Conservation (phyloP, 2,329 filamentous ascomycete genomes). For the Alternaria sp. region DNA sequence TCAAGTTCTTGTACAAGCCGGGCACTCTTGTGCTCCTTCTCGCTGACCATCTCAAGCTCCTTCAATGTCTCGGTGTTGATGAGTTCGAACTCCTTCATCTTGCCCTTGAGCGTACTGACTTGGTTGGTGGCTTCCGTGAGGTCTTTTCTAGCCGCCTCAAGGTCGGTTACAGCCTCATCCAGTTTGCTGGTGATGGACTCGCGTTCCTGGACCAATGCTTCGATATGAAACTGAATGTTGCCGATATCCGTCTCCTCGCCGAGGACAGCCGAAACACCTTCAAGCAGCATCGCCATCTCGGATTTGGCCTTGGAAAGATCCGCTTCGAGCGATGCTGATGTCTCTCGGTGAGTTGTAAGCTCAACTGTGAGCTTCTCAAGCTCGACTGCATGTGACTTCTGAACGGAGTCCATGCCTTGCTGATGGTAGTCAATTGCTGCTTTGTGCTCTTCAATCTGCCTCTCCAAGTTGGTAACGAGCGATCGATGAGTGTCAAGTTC, state of each 20-base stretch:
- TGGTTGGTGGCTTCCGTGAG: slow-evolving; percentile 53
- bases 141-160: slow-evolving; percentile 55
- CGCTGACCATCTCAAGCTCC: slow-evolving; percentile 65
- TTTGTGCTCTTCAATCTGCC: slow-evolving; percentile 65
- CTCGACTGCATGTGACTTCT: slow-evolving; percentile 63
- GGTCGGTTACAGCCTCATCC: slow-evolving; percentile 55
- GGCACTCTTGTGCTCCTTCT: slow-evolving; percentile 87
- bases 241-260: slow-evolving; percentile 66
- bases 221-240: slow-evolving; percentile 55
- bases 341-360: slow-evolving; percentile 44
- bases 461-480: slow-evolving; percentile 64
- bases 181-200: slow-evolving; percentile 55
- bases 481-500: slow-evolving; percentile 62
- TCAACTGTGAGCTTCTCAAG: slow-evolving; percentile 58
- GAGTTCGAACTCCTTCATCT: slow-evolving; percentile 57
- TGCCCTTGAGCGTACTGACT: slow-evolving; percentile 53
- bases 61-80: slow-evolving; percentile 64
- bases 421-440: slow-evolving; percentile 63
- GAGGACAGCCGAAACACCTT: slow-evolving; percentile 69
- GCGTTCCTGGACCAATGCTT: slow-evolving; percentile 56
- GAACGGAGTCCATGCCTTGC: slow-evolving; percentile 61
- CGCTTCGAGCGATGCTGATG: slow-evolving; percentile 59
- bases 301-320: slow-evolving; percentile 67
- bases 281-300: slow-evolving; percentile 66
- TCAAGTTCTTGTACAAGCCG: slow-evolving; percentile 94